Evolutionary conservation across 2,329 filamentous ascomycete genomes (phyloP).

Genomic region (Seiridium cupressi): DNA sequence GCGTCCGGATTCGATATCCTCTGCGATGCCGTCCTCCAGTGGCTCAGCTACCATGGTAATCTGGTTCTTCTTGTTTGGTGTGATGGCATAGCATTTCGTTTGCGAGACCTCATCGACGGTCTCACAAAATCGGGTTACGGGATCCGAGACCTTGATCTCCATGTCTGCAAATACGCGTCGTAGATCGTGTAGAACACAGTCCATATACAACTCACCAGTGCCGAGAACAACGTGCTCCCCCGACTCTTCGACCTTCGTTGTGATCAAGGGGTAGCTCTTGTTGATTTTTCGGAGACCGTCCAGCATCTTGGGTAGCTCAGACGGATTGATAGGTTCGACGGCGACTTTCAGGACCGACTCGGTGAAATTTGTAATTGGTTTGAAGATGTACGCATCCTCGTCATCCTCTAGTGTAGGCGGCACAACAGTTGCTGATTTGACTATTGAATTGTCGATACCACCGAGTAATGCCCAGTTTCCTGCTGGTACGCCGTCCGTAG

Average conservation of each 20-base stretch:
- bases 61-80: constrained; percentile 99
- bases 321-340: constrained; percentile 96
- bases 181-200: constrained; percentile 94
- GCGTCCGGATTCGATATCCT: constrained; percentile 87
- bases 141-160: constrained; percentile 98
- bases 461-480: constrained; percentile 91
- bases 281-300: constrained; percentile 95
- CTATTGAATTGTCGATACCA: constrained; percentile 95
- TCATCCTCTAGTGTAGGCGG: constrained; percentile 77
- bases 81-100: constrained; percentile 96
- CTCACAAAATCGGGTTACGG: constrained; percentile 95
- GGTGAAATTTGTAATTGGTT: constrained; percentile 88
- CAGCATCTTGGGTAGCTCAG: constrained; percentile 97
- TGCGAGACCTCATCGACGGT: constrained; percentile 96
- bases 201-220: constrained; percentile 99
- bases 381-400: constrained; percentile 94
- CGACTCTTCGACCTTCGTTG: constrained; percentile 96
- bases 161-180: constrained; percentile 94
- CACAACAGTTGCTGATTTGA: constrained; percentile 93
- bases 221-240: constrained; percentile 94
- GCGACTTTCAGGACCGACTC: constrained; percentile 98
- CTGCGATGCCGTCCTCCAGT: constrained; percentile 88
- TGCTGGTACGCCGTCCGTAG: constrained; percentile 87
- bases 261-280: constrained; percentile 94
- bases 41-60: constrained; percentile 98